phyloP scores from a whole-genome alignment of 2,329 filamentous ascomycete genomes.

The Cercospora janseana region DNA sequence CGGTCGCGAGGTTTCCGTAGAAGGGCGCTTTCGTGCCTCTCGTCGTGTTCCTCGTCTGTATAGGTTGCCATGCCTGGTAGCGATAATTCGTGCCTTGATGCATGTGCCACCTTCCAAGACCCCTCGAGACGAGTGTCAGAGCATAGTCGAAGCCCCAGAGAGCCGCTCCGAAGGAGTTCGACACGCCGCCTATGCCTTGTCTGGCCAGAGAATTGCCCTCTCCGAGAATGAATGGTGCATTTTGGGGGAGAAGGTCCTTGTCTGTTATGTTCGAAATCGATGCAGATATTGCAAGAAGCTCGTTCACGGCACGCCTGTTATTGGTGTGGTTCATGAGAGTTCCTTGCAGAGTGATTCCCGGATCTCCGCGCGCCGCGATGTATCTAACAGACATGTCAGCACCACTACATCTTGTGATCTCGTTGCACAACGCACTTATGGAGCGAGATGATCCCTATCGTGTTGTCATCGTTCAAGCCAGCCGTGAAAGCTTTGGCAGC shows the following conservation, averaged over 20 bases:
- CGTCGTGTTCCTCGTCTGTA: conserved; percentile 50
- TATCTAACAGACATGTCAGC: conserved; percentile 54
- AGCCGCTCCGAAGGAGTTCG: conserved; percentile 63
- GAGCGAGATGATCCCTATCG: conserved; percentile 56
- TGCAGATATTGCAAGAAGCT: conserved; percentile 40
- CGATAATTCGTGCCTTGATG: conserved; percentile 64
- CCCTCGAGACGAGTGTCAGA: conserved; percentile 55
- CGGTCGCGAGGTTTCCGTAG: conserved; percentile 61
- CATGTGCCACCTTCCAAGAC: conserved; percentile 60
- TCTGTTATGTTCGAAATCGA: conserved; percentile 52
- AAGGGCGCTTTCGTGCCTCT: conserved; percentile 63
- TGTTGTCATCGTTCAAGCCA: conserved; percentile 50
- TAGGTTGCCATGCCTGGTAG: conserved; percentile 61
- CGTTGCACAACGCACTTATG: conserved; percentile 53
- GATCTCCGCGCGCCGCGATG: conserved; percentile 52
- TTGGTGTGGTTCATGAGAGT: conserved; percentile 63
- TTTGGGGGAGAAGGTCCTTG: conserved; percentile 44
- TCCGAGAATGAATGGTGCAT: conserved; percentile 56
- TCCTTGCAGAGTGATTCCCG: conserved; percentile 60
- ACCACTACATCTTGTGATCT: background rate
- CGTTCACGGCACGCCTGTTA: conserved; percentile 31
- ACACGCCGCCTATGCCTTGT: conserved; percentile 60
- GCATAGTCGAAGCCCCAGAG: conserved; percentile 65
- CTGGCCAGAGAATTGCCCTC: conserved; percentile 64
- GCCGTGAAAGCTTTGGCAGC: conserved; percentile 51